These are phyloP conservation scores for Alopecurus myosuroides DNA, from an alignment of 176 grass and related monocot species.

Conservation along the genomic window DNA sequence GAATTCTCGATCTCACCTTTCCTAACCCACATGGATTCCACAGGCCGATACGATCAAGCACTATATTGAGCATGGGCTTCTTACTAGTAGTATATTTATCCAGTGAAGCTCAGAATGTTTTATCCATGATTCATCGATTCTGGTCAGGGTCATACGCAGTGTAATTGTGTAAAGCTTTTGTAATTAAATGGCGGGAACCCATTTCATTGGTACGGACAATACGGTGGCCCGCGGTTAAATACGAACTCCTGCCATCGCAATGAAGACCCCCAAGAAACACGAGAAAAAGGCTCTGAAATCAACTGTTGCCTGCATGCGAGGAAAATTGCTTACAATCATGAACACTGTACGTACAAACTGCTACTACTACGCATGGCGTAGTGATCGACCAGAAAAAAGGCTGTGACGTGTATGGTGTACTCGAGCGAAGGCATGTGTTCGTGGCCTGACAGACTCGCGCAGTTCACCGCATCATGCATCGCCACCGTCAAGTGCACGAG, in stretches of 20 bases:
- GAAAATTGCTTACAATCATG: constrained; percentile 13
- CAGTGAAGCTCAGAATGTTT: not conserved
- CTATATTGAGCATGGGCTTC: too few species aligned
- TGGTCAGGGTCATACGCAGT: not conserved
- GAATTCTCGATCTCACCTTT: not conserved
- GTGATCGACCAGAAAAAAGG: constrained; percentile 1
- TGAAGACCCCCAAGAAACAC: not conserved
- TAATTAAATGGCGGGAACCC: not conserved
- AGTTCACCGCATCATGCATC: not conserved
- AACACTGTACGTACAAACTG: not conserved
- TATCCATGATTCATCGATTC: not conserved
- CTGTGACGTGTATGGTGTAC: not conserved
- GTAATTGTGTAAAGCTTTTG: not conserved
- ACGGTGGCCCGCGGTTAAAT: constrained; percentile 16
- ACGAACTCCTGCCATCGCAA: not conserved
- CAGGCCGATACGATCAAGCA: not conserved
- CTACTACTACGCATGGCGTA: too few species aligned
- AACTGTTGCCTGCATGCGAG: not conserved
- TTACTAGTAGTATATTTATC: too few species aligned
- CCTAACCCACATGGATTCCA: constrained; percentile 17
- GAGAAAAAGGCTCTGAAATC: not conserved
- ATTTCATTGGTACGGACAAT: not conserved
- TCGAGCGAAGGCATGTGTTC: constrained; percentile 4
- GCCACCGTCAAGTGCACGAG: not conserved
- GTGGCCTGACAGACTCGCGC: not conserved